Evolutionary conservation across 2,329 filamentous ascomycete genomes (phyloP), one percentile per base, ranked within the genome.

Genomic region (Dryadomyces sulphureus): DNA sequence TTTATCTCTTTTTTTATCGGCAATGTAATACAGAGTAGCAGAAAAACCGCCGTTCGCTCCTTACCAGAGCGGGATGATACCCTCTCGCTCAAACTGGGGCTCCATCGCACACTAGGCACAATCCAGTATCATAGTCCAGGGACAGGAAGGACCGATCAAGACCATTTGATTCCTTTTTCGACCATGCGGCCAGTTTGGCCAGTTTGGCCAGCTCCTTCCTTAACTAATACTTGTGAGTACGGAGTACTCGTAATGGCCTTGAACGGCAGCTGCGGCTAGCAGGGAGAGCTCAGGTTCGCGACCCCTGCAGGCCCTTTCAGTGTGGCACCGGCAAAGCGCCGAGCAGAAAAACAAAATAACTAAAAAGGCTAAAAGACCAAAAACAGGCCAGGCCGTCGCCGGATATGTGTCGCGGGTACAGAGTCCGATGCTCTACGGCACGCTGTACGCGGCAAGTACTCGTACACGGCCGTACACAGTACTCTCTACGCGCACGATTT

Each of bases 1-100:
- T 30, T 30, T 30, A 30, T 30, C 27, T 36, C 16, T 36, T 19
- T 36, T 36, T 36, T 36, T 36, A 16, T 32, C 16, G 27, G n/a
- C 27, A 7, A 30, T 30, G 27, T 7, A 7, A 30, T 14, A 6
- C 14, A 11, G 39, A 25, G 40, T 17, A 32, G 21, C 14, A 22
- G 5, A 8, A 17, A 16, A 5, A 30, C 41, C 35, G 12, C 11
- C 14, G 20, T 20, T 25, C 20, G 32, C 27, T 44, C 42, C 34
- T 27, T 35, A 32, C 12, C 22, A 19, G 32, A 27, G 34, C 42
- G 42, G 42, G 42, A 44, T 44, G 42, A n/a, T 19, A 44, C 42
- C 42, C 42, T 44, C 38, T 44, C 42, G 14, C 42, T 14, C 20
- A 25, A 44, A 44, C 32, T 44, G 42, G 42, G 21, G 42, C 42